Evolutionary conservation across 2,329 filamentous ascomycete genomes (phyloP).

Genomic region (Cladosporium sp.): DNA sequence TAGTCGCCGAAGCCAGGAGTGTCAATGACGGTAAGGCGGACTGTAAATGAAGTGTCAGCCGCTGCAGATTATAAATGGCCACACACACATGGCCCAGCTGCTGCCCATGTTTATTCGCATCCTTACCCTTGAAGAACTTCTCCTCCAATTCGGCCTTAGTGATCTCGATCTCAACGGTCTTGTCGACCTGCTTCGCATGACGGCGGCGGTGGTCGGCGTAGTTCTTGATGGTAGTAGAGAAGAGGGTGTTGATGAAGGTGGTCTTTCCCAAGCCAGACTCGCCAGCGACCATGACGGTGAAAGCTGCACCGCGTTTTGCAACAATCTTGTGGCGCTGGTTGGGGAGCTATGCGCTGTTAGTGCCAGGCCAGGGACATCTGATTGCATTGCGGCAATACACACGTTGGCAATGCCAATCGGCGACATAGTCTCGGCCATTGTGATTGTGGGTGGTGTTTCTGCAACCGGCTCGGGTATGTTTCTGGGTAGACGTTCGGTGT

Average conservation of each 20-base stretch:
- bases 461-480: not conserved
- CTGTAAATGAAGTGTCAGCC: constrained; percentile 45
- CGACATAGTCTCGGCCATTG: constrained; percentile 61
- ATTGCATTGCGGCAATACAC: constrained; percentile 35
- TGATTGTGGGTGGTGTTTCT: constrained; percentile 13
- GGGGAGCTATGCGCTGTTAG: constrained; percentile 49
- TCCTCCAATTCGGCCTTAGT: constrained; percentile 99
- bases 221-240: constrained; percentile 99
- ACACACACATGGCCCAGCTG: not conserved
- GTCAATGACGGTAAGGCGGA: constrained; percentile 97
- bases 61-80: not conserved
- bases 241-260: constrained; percentile 99
- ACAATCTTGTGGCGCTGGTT: constrained; percentile 73
- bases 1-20: constrained; percentile 99
- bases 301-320: constrained; percentile 85
- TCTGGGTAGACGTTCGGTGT: not conserved
- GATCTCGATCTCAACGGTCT: constrained; percentile 99
- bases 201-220: constrained; percentile 99
- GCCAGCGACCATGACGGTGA: constrained; percentile 99
- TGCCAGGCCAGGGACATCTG: not conserved
- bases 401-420: constrained; percentile 73
- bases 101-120: not conserved
- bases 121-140: constrained; percentile 98
- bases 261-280: constrained; percentile 99
- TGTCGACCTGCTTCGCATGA: constrained; percentile 99